A percentile compares a stretch with the other conserved stretches of the same genome.
These are phyloP conservation scores for Rusavskia elegans DNA, from an alignment of 495 filamentous ascomycete species.

Conservation along the genomic window DNA sequence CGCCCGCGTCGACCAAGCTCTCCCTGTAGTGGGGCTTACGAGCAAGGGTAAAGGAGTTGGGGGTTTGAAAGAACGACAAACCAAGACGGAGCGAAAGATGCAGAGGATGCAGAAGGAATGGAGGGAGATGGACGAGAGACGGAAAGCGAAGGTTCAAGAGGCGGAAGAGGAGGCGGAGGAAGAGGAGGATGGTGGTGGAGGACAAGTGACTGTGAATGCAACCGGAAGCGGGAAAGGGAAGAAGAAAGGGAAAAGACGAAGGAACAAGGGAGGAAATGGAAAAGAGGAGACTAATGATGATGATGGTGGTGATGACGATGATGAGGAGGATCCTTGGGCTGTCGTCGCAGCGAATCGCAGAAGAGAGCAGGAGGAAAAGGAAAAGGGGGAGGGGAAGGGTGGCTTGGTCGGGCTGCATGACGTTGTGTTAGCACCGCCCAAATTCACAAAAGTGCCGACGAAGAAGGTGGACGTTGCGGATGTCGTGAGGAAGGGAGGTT, in stretches of 20 bases:
- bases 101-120: conserved; percentile 67
- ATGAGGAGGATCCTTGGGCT: conserved; percentile 69
- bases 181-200: conserved; percentile 42
- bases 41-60: not conserved
- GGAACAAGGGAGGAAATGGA: conserved; percentile 23
- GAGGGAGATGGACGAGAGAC: conserved; percentile 48
- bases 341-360: conserved; percentile 40
- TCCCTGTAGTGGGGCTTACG: conserved; percentile 49
- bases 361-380: conserved; percentile 15
- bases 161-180: conserved; percentile 50
- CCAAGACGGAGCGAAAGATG: conserved; percentile 71
- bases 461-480: conserved; percentile 60
- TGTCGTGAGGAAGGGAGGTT: conserved; percentile 59
- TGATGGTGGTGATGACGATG: conserved; percentile 23
- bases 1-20: conserved; percentile 68
- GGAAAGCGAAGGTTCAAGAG: conserved; percentile 39
- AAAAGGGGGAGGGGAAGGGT: conserved; percentile 31
- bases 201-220: conserved; percentile 30
- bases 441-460: conserved; percentile 44
- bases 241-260: conserved; percentile 20
- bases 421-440: conserved; percentile 66
- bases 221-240: conserved; percentile 34
- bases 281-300: conserved; percentile 22
- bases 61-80: conserved; percentile 29
- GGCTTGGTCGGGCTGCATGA: conserved; percentile 47